Base-by-base conservation (phyloP, 2,329 filamentous ascomycete genomes). In the Fusarium begoniae region DNA sequence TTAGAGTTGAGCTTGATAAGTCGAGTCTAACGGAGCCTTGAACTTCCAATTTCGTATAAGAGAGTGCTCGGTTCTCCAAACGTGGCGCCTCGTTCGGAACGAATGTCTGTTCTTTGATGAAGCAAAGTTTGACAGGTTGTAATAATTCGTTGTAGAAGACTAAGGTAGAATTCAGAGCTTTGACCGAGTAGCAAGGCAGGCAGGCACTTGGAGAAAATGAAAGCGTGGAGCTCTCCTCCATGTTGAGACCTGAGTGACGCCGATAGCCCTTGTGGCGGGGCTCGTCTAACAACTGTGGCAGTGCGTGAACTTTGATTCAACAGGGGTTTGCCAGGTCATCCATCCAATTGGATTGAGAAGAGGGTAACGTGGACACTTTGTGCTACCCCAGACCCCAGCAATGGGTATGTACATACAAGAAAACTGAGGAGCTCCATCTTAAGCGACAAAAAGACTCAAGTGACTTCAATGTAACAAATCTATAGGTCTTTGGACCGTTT, bases 231-330 rank as follows among this genome's bases (percentile, higher is more conserved):
- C 63, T 69, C 48, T 37, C 32, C 55, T 48, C 40, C 41, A 20
- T 22, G 30, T 20, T 12, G 15, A 28, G n/a, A 47, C 40, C 51
- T 37, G n/a, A 54, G 65, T 68, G 65, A 68, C 55, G 40, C 64
- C 41, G 20, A 51, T 61, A 57, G 55, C 32, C 26, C 20, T 35
- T 70, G 72, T 74, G 72, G 72, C 72, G 72, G 65, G 69, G 50
- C 30, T 22, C 8, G n/a, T 48, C 26, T 22, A 26, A 5, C n/a
- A 54, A 41, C 43, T 28, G 72, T 75, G 72, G 72, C 72, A 58
- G 72, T 74, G 69, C 72, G 44, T 20, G 20, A 22, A 13, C 24
- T 24, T n/a, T 26, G 41, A 56, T 18, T 28, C 18, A 47, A 58
- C 72, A 75, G 72, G 72, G 72, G 24, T 28, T 43, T 47, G 30